Conservation (phyloP, 2,329 filamentous ascomycete species). For the Zymoseptoria tritici region DNA sequence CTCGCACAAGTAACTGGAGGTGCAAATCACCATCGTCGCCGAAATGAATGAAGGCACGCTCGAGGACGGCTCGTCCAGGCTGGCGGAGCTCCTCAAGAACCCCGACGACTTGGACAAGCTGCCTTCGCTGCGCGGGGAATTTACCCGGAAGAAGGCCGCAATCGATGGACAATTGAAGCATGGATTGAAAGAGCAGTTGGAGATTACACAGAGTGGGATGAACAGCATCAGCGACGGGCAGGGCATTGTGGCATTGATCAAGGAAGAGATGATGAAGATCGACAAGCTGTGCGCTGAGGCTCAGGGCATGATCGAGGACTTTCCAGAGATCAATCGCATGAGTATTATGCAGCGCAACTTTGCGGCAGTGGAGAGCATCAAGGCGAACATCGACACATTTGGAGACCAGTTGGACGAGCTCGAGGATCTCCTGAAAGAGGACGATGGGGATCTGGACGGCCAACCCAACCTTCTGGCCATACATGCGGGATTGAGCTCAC, state of each 20-base stretch:
- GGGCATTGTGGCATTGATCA: conserved; percentile 83
- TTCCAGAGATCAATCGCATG: conserved; percentile 82
- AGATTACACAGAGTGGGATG: conserved; percentile 92
- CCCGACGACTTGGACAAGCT: conserved; percentile 98
- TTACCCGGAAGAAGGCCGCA: conserved; percentile 84
- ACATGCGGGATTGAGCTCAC: conserved; percentile 84
- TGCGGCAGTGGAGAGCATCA: conserved; percentile 87
- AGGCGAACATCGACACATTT: conserved; percentile 80
- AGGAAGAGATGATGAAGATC: conserved; percentile 98
- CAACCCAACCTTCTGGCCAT: conserved; percentile 86
- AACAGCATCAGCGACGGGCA: conserved; percentile 80
- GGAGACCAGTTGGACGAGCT: conserved; percentile 67
- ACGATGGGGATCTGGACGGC: conserved; percentile 77
- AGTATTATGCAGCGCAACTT: conserved; percentile 97
- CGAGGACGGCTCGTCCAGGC: conserved; percentile 47
- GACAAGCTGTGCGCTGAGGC: conserved; percentile 95
- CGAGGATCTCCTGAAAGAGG: conserved; percentile 70
- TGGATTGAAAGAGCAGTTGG: conserved; percentile 84
- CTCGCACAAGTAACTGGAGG: not conserved
- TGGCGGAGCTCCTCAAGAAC: conserved; percentile 87
- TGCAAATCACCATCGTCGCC: not conserved
- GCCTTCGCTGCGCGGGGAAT: conserved; percentile 78
- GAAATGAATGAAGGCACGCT: conserved; percentile 25
- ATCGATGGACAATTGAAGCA: conserved; percentile 85
- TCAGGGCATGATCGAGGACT: conserved; percentile 95